Conservation (phyloP, 148 eudicot species). For the Fagopyrum esculentum region DNA sequence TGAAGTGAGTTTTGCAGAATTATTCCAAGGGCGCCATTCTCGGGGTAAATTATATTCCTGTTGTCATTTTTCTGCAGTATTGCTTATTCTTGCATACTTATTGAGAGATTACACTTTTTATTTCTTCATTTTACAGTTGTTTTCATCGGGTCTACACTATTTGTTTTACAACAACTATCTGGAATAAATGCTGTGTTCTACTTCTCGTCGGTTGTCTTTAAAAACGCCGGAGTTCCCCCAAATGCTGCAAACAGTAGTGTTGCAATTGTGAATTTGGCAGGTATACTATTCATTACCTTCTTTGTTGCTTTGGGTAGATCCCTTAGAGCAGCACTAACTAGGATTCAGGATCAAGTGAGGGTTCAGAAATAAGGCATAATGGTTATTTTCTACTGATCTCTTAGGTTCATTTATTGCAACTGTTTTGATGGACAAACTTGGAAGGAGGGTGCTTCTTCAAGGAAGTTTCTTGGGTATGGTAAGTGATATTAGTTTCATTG, state of each 20-base stretch:
- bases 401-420: slow-evolving; percentile 73
- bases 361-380: slow-evolving; percentile 1
- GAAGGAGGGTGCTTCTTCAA: slow-evolving; percentile 77
- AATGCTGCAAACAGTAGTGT: slow-evolving; percentile 59
- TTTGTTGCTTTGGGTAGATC: neutral
- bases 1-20: slow-evolving; percentile 45
- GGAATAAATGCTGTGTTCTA: slow-evolving; percentile 93
- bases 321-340: neutral
- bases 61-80: neutral
- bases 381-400: neutral
- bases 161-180: slow-evolving; percentile 84
- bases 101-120: slow-evolving; percentile 18
- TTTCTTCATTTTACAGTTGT: slow-evolving; percentile 58
- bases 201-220: slow-evolving; percentile 86
- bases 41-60: slow-evolving; percentile 31
- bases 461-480: slow-evolving; percentile 85
- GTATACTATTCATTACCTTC: slow-evolving; percentile 18
- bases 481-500: slow-evolving; percentile 10
- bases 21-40: slow-evolving; percentile 55
- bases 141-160: slow-evolving; percentile 68
- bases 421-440: slow-evolving; percentile 77
- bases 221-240: slow-evolving; percentile 67
- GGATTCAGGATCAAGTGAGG: slow-evolving; percentile 1
- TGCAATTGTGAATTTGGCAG: slow-evolving; percentile 67
- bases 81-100: slow-evolving; percentile 2